Evolutionary conservation across 805 yeast species (phyloP).

Genomic region (Peterozyma toletana): DNA sequence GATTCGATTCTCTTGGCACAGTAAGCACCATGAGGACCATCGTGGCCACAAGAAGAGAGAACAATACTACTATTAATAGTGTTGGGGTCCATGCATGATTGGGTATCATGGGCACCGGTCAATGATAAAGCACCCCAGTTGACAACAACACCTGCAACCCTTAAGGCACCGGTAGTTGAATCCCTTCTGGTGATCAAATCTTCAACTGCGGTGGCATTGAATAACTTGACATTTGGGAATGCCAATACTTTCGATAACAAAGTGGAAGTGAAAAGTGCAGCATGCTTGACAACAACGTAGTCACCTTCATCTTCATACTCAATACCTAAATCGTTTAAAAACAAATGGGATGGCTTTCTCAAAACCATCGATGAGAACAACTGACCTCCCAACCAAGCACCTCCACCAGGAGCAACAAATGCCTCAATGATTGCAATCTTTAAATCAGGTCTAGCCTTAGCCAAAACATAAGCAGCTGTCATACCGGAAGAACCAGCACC

Average conservation of each 20-base stretch:
- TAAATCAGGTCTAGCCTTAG: slow-evolving; percentile 67
- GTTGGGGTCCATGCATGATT: slow-evolving; percentile 79
- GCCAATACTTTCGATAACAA: slow-evolving; percentile 59
- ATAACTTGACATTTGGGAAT: slow-evolving; percentile 69
- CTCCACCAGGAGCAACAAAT: slow-evolving; percentile 74
- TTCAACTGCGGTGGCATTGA: slow-evolving; percentile 77
- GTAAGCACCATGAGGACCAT: slow-evolving; percentile 80
- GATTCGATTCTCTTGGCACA: slow-evolving; percentile 61
- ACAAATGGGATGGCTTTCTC: slow-evolving; percentile 72
- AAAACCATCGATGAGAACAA: slow-evolving; percentile 71
- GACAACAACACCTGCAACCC: slow-evolving; percentile 75
- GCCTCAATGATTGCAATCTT: slow-evolving; percentile 71
- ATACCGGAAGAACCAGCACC: slow-evolving; percentile 80
- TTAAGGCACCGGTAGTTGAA: slow-evolving; percentile 44
- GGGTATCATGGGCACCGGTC: slow-evolving; percentile 66
- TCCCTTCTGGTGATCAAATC: slow-evolving; percentile 69
- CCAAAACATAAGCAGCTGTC: slow-evolving; percentile 68
- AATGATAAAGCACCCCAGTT: slow-evolving; percentile 66
- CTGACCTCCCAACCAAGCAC: slow-evolving; percentile 75
- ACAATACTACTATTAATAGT: slow-evolving; percentile 62
- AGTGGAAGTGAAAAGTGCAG: slow-evolving; percentile 70
- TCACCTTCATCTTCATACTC: slow-evolving; percentile 76
- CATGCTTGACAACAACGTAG: slow-evolving; percentile 74
- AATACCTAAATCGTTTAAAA: slow-evolving; percentile 55
- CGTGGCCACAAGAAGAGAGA: slow-evolving; percentile 73